Evolutionary conservation across 2,329 filamentous ascomycete genomes (phyloP).

Genomic region (Botrytis porri): DNA sequence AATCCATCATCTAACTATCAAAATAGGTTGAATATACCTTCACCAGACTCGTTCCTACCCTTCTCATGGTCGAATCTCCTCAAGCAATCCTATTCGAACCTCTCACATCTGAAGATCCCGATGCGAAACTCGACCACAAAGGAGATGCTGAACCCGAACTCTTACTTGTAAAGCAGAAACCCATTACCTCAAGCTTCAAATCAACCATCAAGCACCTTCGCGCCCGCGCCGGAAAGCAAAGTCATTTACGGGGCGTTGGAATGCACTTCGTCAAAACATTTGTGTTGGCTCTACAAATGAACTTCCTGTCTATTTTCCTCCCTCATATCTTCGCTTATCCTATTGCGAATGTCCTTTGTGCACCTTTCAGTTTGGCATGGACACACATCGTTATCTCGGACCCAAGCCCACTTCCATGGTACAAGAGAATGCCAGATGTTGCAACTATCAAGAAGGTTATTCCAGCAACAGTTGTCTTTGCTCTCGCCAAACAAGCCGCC

Average conservation of each 20-base stretch:
- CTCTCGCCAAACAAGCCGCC: constrained; percentile 54
- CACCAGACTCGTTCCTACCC: constrained; percentile 56
- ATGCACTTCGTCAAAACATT: constrained; percentile 49
- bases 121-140: constrained; percentile 34
- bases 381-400: constrained; percentile 81
- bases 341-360: constrained; percentile 57
- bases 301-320: constrained; percentile 43
- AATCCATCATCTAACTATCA: constrained; percentile 22
- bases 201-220: constrained; percentile 59
- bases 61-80: constrained; percentile 62
- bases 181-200: constrained; percentile 60
- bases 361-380: constrained; percentile 73
- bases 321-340: constrained; percentile 50
- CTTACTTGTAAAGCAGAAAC: constrained; percentile 49
- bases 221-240: constrained; percentile 59
- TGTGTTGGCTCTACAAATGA: constrained; percentile 31
- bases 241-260: constrained; percentile 66
- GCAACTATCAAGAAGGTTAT: constrained; percentile 66
- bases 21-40: constrained; percentile 53
- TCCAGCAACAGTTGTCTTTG: constrained; percentile 62
- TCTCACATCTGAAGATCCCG: constrained; percentile 36
- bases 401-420: constrained; percentile 61
- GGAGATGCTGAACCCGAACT: constrained; percentile 42
- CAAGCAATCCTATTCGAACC: constrained; percentile 50
- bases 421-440: constrained; percentile 60